Evolutionary conservation across 169 alveolate genomes (phyloP).

Genomic region (Eimeria sp.): DNA sequence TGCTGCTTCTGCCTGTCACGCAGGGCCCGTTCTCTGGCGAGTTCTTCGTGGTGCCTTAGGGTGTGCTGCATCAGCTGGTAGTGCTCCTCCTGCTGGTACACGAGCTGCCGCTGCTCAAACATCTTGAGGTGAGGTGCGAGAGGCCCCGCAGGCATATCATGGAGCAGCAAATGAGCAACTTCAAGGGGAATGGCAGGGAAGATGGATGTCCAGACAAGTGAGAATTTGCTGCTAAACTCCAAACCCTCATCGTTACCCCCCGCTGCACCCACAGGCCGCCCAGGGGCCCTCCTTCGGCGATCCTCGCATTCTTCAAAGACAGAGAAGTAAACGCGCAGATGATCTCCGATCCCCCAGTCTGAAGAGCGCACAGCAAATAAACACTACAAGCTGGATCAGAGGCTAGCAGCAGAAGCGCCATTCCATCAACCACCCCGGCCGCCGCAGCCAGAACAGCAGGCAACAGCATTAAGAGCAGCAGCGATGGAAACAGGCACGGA

Average conservation of each 20-base stretch:
- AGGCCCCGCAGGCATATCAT: slow-evolving; percentile 45
- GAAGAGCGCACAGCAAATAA: not conserved
- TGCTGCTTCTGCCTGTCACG: slow-evolving; percentile 28
- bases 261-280: not conserved
- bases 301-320: not conserved
- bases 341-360: slow-evolving; percentile 20
- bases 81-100: slow-evolving; percentile 59
- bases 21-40: slow-evolving; percentile 28
- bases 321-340: slow-evolving; percentile 52
- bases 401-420: not conserved
- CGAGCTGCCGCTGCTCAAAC: slow-evolving; percentile 56
- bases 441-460: not conserved
- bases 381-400: not conserved
- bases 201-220: slow-evolving; percentile 33
- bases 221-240: not conserved
- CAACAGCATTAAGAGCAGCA: not conserved
- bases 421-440: not conserved
- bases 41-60: slow-evolving; percentile 42
- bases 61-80: slow-evolving; percentile 36
- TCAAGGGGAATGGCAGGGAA: slow-evolving; percentile 63
- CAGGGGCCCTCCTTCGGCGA: not conserved
- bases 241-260: not conserved
- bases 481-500: not conserved
- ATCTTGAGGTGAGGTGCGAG: slow-evolving; percentile 49
- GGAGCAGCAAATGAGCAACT: slow-evolving; percentile 52